Evolutionary conservation across 2,329 filamentous ascomycete species (phyloP).

Genomic region (Simplicillium aogashimaense): DNA sequence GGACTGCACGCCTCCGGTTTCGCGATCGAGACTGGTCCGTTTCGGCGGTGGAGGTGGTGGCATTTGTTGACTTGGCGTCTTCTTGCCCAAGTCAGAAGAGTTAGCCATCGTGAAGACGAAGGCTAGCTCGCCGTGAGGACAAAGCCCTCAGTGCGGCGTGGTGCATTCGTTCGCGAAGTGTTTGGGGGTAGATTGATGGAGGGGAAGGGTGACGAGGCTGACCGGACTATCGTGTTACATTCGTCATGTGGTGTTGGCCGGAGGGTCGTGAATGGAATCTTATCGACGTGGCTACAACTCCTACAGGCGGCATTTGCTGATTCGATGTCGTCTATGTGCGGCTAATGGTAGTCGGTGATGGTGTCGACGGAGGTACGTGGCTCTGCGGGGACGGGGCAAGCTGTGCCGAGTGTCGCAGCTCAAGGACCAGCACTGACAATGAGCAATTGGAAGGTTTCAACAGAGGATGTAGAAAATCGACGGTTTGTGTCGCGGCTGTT

Average conservation of each 20-base stretch:
- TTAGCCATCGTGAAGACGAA: constrained; percentile 15
- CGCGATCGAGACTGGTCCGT: constrained; percentile 43
- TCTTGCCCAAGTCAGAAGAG: constrained; percentile 11
- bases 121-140: constrained; percentile 26
- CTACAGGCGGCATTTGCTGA: background rate
- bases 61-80: constrained; percentile 9
- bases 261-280: no score
- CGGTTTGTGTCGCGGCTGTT: no score
- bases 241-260: no score
- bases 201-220: no score
- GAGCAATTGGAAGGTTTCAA: no score
- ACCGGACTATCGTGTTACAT: no score
- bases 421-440: background rate
- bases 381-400: background rate
- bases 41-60: constrained; percentile 19
- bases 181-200: background rate
- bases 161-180: constrained; percentile 21
- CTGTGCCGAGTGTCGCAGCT: background rate
- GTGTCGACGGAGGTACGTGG: background rate
- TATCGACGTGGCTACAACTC: no score
- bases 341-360: background rate
- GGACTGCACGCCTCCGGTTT: constrained; percentile 12
- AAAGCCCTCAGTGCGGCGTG: constrained; percentile 22
- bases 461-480: no score
- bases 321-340: background rate